A percentile compares a stretch with the other conserved stretches of the same genome.
These are phyloP conservation scores for Phytopythium kandeliae DNA, from an alignment of 352 stramenopile genomes.

Conservation along the genomic window DNA sequence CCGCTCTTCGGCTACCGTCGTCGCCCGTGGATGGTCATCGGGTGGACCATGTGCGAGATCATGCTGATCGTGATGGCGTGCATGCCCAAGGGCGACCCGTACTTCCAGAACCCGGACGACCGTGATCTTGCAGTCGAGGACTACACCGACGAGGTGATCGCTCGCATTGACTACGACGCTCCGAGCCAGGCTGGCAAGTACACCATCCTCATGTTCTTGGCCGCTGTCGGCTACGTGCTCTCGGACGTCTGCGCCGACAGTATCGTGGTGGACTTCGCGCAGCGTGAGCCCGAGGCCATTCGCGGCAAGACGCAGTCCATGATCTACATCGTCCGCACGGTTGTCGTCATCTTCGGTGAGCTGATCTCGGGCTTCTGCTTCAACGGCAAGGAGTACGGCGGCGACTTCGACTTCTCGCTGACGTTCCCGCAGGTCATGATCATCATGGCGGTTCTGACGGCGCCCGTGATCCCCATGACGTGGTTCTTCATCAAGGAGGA, in stretches of 20 bases:
- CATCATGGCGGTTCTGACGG: conserved; percentile 14
- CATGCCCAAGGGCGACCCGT: conserved; percentile 34
- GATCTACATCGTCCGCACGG: conserved; percentile 41
- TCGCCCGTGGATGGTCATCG: conserved; percentile 58
- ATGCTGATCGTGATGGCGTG: conserved; percentile 41
- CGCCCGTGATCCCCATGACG: conserved; percentile 15
- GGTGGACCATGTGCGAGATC: conserved; percentile 34
- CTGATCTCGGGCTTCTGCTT: conserved; percentile 24
- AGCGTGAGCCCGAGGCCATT: conserved; percentile 34
- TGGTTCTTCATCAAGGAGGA: conserved; percentile 53
- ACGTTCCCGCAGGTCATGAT: conserved; percentile 26
- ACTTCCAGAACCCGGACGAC: conserved; percentile 27
- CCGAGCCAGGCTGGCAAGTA: conserved; percentile 36
- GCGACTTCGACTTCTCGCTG: conserved; percentile 20
- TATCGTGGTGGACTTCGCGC: conserved; percentile 32
- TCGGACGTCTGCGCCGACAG: conserved; percentile 70
- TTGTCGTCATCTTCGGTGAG: conserved; percentile 26
- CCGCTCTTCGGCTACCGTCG: conserved; percentile 53
- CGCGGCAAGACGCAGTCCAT: conserved; percentile 34
- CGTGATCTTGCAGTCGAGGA: conserved; percentile 11
- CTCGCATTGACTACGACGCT: conserved; percentile 28
- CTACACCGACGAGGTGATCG: conserved; percentile 19
- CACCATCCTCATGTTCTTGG: conserved; percentile 67
- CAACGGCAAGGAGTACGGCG: conserved; percentile 17
- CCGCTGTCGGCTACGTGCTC: conserved; percentile 68